A percentile compares a stretch with the other conserved stretches of the same genome.
phyloP scores from a whole-genome alignment of 441 rosid genomes.

The Aleurites moluccanus region DNA sequence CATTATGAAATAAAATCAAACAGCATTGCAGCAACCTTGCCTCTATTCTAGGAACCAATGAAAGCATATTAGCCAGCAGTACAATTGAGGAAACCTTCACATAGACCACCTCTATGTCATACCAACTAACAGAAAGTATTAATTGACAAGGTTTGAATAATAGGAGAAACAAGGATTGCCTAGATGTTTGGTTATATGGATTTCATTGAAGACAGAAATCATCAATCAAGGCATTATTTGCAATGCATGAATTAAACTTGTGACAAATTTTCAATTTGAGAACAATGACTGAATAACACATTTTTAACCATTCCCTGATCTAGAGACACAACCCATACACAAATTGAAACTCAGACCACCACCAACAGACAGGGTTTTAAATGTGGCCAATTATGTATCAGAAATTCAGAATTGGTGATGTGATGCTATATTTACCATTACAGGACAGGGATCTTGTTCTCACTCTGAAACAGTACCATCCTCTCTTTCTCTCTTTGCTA shows the following conservation, averaged over 20 bases:
- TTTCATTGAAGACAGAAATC: background rate
- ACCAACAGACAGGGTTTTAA: too few species aligned
- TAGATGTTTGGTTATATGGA: background rate
- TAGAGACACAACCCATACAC: background rate
- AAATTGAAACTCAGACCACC: too few species aligned
- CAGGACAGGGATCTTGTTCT: too few species aligned
- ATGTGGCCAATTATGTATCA: too few species aligned
- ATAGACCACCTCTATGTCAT: background rate
- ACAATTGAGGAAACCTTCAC: background rate
- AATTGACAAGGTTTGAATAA: background rate
- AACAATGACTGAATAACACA: background rate
- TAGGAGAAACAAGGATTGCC: background rate
- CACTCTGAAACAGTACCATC: too few species aligned
- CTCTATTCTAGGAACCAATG: background rate
- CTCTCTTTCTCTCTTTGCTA: too few species aligned
- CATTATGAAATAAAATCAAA: background rate
- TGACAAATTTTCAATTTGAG: background rate
- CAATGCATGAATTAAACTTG: background rate
- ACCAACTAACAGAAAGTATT: background rate
- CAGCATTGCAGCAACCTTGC: background rate
- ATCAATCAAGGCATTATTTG: background rate
- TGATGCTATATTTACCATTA: too few species aligned
- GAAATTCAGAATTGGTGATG: too few species aligned
- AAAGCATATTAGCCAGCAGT: background rate
- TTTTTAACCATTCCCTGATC: background rate